phyloP scores from a whole-genome alignment of 192 early-diverging fungal genomes.

The Backusella circina region DNA sequence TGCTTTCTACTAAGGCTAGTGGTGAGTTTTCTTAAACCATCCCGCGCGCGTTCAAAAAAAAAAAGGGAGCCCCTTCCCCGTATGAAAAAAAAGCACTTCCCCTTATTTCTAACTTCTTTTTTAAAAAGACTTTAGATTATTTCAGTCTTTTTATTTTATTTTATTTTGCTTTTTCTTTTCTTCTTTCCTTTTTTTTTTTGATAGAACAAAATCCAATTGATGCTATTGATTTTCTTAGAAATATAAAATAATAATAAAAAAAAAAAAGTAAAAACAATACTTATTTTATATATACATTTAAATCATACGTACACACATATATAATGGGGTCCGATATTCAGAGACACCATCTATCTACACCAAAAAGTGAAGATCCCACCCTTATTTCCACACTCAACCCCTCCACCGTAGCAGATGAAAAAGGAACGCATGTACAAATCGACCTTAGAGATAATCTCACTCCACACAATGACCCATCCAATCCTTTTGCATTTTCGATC shows the following conservation, averaged over 20 bases:
- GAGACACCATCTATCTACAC: background rate
- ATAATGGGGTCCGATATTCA: background rate
- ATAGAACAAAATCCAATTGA: background rate
- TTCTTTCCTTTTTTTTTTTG: background rate
- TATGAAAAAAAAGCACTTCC: background rate
- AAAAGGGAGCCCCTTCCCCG: background rate
- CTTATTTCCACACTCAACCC: background rate
- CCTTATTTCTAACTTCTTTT: slow-evolving; percentile 1
- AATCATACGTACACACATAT: background rate
- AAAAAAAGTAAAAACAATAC: background rate
- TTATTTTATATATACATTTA: background rate
- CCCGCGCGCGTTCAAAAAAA: background rate
- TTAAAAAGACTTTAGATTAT: background rate
- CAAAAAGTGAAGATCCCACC: slow-evolving; percentile 10
- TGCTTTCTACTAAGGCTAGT: too few species aligned
- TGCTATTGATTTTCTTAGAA: background rate
- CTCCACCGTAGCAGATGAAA: background rate
- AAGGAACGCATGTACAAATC: background rate
- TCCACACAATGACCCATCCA: slow-evolving; percentile 35
- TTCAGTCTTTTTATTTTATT: slow-evolving; percentile 4
- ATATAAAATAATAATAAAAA: background rate
- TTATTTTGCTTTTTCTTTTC: background rate
- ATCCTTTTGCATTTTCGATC: slow-evolving; percentile 48
- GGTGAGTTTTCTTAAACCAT: background rate
- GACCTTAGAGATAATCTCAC: background rate